Percentiles rank a stretch among this genome's conserved stretches.
These are phyloP conservation scores for Quercus agrifolia DNA, from an alignment of 306 rosid species.

Conservation along the genomic window DNA sequence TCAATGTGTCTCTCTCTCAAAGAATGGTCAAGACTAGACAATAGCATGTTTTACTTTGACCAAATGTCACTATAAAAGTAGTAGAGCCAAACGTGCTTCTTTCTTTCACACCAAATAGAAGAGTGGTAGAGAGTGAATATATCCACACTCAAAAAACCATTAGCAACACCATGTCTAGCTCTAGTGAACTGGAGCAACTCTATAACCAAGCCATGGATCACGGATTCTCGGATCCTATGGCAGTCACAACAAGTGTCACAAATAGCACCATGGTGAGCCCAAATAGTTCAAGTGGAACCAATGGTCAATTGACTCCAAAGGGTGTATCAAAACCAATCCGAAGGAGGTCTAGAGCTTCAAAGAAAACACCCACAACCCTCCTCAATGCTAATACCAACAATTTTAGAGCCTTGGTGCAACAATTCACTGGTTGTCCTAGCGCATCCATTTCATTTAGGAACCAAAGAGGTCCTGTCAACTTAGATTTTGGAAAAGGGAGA, in stretches of 20 bases:
- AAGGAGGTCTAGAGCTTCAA: conserved; percentile 66
- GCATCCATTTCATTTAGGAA: conserved; percentile 34
- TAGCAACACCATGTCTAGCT: background rate
- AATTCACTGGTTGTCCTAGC: conserved; percentile 70
- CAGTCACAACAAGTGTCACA: conserved; percentile 14
- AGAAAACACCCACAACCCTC: conserved; percentile 62
- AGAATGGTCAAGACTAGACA: conserved; percentile 40
- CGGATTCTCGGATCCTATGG: conserved; percentile 13
- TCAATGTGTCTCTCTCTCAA: conserved; percentile 18
- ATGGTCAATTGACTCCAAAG: conserved; percentile 27
- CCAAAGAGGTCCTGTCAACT: conserved; percentile 68
- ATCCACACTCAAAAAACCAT: background rate
- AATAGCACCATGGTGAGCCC: conserved; percentile 20
- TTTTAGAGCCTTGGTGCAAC: conserved; percentile 78
- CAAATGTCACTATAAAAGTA: conserved; percentile 14
- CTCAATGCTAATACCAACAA: conserved; percentile 67
- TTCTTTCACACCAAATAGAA: conserved; percentile 2
- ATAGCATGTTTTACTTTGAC: conserved; percentile 38
- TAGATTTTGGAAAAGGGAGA: conserved; percentile 52
- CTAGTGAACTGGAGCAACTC: conserved; percentile 46
- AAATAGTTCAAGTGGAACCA: background rate
- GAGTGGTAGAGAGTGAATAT: conserved; percentile 1
- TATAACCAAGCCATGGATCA: conserved; percentile 34
- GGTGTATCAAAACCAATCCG: conserved; percentile 38
- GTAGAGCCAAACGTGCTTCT: background rate